phyloP scores from a whole-genome alignment of 352 stramenopile genomes.

The Thalassiosira oceanica region DNA sequence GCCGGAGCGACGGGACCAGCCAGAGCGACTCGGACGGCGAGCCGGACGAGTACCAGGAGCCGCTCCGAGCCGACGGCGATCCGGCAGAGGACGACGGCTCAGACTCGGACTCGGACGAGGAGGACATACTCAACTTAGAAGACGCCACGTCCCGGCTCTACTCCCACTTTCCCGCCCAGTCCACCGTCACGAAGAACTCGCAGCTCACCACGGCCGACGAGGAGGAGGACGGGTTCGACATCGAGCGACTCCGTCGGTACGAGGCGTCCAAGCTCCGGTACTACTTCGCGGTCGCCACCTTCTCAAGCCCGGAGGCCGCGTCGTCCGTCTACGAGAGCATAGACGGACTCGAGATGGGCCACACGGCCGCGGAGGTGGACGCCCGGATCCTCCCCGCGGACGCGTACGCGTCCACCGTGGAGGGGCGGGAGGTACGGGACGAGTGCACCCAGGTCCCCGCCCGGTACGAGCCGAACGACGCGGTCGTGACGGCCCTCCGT shows the following conservation, averaged over 20 bases:
- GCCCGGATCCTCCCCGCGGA: slow-evolving; percentile 92
- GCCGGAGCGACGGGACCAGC: no score
- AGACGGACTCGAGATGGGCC: slow-evolving; percentile 97
- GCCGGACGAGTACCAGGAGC: no score
- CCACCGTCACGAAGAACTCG: slow-evolving; percentile 24
- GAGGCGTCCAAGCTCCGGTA: slow-evolving; percentile 97
- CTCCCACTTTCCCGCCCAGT: slow-evolving; percentile 46
- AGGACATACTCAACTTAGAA: slow-evolving; percentile 29
- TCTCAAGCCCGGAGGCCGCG: slow-evolving; percentile 88
- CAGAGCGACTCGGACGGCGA: no score
- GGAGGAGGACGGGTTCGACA: slow-evolving; percentile 84
- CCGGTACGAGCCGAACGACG: slow-evolving; percentile 90
- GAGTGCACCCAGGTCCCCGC: slow-evolving; percentile 86
- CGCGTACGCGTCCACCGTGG: slow-evolving; percentile 78
- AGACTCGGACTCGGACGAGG: slow-evolving; percentile 7
- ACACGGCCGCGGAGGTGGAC: slow-evolving; percentile 92
- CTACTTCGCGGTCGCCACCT: slow-evolving; percentile 96
- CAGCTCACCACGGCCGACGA: slow-evolving; percentile 14
- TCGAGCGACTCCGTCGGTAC: slow-evolving; percentile 93
- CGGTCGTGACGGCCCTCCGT: slow-evolving; percentile 88
- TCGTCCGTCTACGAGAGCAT: slow-evolving; percentile 92
- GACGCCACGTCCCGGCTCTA: slow-evolving; percentile 39
- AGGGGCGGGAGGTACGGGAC: slow-evolving; percentile 84
- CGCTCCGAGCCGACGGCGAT: no score
- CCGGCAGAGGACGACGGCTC: no score